Evolutionary conservation across 192 early-diverging fungal species (phyloP).

Genomic region (Coemansia brasiliensis): DNA sequence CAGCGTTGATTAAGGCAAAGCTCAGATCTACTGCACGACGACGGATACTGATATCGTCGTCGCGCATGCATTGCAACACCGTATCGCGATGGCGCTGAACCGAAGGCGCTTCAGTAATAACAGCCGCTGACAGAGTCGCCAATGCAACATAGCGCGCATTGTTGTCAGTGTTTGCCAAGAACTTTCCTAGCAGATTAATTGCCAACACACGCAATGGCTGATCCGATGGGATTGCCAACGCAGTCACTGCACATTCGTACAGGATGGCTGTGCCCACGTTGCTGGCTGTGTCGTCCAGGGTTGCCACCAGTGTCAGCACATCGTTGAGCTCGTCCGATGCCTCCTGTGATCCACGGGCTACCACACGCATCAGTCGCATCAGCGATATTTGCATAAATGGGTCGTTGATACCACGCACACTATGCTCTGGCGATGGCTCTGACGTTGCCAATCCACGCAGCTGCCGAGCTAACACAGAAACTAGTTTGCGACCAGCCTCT

Average conservation of each 20-base stretch:
- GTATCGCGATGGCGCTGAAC: slow-evolving; percentile 97
- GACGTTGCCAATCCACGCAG: slow-evolving; percentile 84
- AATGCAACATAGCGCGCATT: slow-evolving; percentile 99
- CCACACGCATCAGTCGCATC: slow-evolving; percentile 82
- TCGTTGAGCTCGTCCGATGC: slow-evolving; percentile 94
- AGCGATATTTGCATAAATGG: slow-evolving; percentile 97
- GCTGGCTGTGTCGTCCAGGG: slow-evolving; percentile 88
- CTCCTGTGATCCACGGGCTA: slow-evolving; percentile 79
- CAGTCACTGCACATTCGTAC: slow-evolving; percentile 96
- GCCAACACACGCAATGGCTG: slow-evolving; percentile 88
- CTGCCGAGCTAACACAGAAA: slow-evolving; percentile 83
- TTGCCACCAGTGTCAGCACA: slow-evolving; percentile 94
- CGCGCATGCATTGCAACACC: slow-evolving; percentile 91
- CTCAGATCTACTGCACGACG: slow-evolving; percentile 92
- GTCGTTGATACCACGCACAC: slow-evolving; percentile 94
- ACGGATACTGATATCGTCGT: slow-evolving; percentile 95
- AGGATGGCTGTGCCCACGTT: slow-evolving; percentile 98
- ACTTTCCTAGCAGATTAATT: slow-evolving; percentile 97
- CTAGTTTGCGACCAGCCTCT: slow-evolving; percentile 72
- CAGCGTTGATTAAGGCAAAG: slow-evolving; percentile 92
- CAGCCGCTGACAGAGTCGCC: slow-evolving; percentile 90
- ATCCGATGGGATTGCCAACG: slow-evolving; percentile 93
- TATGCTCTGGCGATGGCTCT: slow-evolving; percentile 90
- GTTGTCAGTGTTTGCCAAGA: slow-evolving; percentile 93
- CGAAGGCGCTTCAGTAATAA: slow-evolving; percentile 85